phyloP scores from a whole-genome alignment of 2,329 filamentous ascomycete genomes.

The Aspergillus aculeatus region DNA sequence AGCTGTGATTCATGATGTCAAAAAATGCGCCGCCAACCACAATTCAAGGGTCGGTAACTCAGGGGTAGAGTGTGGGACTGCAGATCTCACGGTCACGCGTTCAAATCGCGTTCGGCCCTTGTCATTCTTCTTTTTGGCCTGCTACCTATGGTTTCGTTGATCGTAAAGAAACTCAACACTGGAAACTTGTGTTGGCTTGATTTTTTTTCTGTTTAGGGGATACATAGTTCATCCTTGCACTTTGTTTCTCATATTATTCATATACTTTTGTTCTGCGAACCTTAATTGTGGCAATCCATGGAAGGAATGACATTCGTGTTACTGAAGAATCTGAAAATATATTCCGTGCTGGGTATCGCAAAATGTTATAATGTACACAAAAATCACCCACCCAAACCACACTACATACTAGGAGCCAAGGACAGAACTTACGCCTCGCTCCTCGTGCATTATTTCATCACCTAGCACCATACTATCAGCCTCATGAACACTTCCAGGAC shows the following conservation, averaged over 20 bases:
- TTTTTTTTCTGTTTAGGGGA: too few species aligned
- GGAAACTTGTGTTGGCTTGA: too few species aligned
- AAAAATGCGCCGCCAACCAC: not conserved
- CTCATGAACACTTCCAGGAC: not conserved
- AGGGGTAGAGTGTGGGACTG: conserved; percentile 10
- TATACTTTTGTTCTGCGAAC: too few species aligned
- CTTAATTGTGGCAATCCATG: too few species aligned
- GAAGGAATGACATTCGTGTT: not conserved
- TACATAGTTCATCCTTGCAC: too few species aligned
- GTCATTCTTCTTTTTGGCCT: not conserved
- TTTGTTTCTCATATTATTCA: too few species aligned
- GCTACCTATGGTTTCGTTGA: too few species aligned
- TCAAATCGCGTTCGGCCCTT: conserved; percentile 10
- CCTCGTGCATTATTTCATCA: not conserved
- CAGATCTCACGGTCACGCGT: conserved; percentile 10
- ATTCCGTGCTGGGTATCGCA: not conserved
- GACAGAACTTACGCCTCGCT: not conserved
- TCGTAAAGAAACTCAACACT: too few species aligned
- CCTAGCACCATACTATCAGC: not conserved
- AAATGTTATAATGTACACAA: not conserved
- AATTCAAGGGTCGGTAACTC: conserved; percentile 5
- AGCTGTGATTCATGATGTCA: not conserved
- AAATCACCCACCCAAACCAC: not conserved
- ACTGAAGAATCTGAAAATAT: not conserved
- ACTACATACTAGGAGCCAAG: not conserved